These are phyloP conservation scores for Wallacemonas rigidus DNA, from an alignment of 208 protist species.

Conservation along the genomic window DNA sequence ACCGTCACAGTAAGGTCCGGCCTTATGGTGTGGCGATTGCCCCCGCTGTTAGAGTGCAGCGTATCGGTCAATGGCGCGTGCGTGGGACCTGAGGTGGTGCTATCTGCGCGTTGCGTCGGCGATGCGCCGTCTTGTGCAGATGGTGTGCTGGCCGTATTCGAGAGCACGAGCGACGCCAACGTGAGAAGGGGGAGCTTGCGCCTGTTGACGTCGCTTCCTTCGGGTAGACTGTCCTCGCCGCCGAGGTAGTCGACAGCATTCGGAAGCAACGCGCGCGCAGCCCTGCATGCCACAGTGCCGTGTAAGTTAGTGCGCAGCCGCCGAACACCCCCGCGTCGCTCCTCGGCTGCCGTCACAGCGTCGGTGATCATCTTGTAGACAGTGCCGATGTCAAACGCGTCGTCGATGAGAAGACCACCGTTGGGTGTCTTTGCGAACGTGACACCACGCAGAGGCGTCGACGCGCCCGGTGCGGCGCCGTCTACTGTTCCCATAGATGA, in stretches of 20 bases:
- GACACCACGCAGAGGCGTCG: conserved; percentile 1
- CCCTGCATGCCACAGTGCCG: conserved; percentile 55
- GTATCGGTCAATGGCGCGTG: neutral
- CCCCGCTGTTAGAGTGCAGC: neutral
- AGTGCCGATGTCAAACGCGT: conserved; percentile 38
- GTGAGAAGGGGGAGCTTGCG: conserved; percentile 73
- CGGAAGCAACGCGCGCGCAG: conserved; percentile 47
- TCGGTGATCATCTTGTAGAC: conserved; percentile 40
- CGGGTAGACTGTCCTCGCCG: conserved; percentile 40
- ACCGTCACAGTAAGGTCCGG: conserved; percentile 18
- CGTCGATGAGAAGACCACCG: conserved; percentile 48
- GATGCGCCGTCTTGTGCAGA: no score
- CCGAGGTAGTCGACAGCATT: conserved; percentile 70
- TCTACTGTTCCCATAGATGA: no score
- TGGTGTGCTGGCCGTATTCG: neutral
- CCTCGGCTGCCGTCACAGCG: conserved; percentile 29
- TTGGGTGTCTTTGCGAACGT: conserved; percentile 39
- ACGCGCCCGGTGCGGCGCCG: no score
- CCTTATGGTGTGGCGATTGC: conserved; percentile 1
- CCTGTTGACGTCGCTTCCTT: conserved; percentile 36
- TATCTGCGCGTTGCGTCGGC: neutral
- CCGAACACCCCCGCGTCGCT: conserved; percentile 23
- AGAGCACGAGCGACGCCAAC: conserved; percentile 64
- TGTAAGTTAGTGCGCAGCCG: conserved; percentile 52
- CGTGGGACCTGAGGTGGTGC: neutral